A percentile compares a stretch with the other conserved stretches of the same genome.
Conservation (phyloP, 208 protist species). For the Trichomonas tenax region DNA sequence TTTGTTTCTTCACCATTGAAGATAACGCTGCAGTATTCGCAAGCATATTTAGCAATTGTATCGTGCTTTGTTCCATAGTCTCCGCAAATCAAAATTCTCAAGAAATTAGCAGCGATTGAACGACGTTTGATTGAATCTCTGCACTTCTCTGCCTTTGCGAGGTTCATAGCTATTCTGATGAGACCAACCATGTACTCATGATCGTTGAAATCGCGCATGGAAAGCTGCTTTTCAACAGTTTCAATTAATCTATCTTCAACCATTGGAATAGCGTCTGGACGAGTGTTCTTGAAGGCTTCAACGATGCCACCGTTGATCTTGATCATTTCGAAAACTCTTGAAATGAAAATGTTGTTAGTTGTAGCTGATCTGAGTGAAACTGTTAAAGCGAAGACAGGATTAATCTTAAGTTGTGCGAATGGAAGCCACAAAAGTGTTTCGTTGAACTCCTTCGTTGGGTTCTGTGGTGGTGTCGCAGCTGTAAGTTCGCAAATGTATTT, state of each 20-base stretch:
- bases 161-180: background rate
- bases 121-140: background rate
- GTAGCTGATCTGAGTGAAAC: background rate
- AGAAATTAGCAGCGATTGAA: background rate
- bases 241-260: background rate
- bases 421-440: background rate
- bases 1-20: background rate
- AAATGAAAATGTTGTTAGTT: background rate
- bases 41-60: background rate
- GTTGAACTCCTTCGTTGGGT: background rate
- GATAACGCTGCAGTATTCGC: background rate
- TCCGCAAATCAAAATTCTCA: background rate
- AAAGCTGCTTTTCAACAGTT: background rate
- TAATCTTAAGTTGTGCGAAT: background rate
- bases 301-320: background rate
- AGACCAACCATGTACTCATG: background rate
- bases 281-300: background rate
- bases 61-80: background rate
- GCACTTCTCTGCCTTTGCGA: background rate
- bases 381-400: background rate
- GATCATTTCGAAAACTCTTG: background rate
- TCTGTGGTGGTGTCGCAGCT: background rate
- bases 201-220: background rate
- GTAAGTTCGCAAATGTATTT: background rate
- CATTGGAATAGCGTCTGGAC: background rate